Evolutionary conservation across 2,329 filamentous ascomycete genomes (phyloP).

Genomic region (Sclerotinia nivalis): DNA sequence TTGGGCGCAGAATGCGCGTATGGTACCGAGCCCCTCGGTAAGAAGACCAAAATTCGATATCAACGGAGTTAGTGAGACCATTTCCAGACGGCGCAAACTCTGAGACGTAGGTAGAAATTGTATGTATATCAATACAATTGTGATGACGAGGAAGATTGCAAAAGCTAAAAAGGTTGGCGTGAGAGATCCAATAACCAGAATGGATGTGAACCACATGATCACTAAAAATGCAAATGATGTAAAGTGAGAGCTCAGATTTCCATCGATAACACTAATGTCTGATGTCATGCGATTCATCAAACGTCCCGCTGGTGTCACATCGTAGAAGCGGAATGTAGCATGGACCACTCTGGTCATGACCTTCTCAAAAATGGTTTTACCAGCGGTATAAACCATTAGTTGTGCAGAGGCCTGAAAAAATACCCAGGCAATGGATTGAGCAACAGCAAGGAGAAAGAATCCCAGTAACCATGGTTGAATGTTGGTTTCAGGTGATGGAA

Average conservation of each 20-base stretch:
- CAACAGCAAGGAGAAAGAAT: slow-evolving; percentile 66
- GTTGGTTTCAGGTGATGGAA: slow-evolving; percentile 67
- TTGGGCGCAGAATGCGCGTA: slow-evolving; percentile 79
- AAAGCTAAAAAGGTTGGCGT: slow-evolving; percentile 77
- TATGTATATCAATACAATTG: slow-evolving; percentile 73
- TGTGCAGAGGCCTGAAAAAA: slow-evolving; percentile 68
- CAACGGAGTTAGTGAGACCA: slow-evolving; percentile 83
- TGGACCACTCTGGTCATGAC: slow-evolving; percentile 73
- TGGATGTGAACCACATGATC: slow-evolving; percentile 70
- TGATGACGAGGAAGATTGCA: slow-evolving; percentile 63
- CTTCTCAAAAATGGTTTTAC: slow-evolving; percentile 70
- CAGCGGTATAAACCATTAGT: slow-evolving; percentile 77
- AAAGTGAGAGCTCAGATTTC: slow-evolving; percentile 75
- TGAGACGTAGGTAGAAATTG: slow-evolving; percentile 82
- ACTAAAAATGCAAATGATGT: slow-evolving; percentile 68
- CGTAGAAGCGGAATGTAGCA: slow-evolving; percentile 87
- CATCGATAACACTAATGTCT: slow-evolving; percentile 87
- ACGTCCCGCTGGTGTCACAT: slow-evolving; percentile 83
- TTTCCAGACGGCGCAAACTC: slow-evolving; percentile 79
- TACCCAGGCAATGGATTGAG: slow-evolving; percentile 60
- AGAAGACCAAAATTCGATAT: slow-evolving; percentile 92
- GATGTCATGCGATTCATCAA: slow-evolving; percentile 91
- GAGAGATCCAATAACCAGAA: slow-evolving; percentile 76
- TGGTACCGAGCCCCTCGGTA: slow-evolving; percentile 81
- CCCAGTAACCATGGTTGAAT: slow-evolving; percentile 73